Evolutionary conservation across 371 early-diverging fungal genomes (phyloP).

Genomic region (Dichotomocladium elegans): DNA sequence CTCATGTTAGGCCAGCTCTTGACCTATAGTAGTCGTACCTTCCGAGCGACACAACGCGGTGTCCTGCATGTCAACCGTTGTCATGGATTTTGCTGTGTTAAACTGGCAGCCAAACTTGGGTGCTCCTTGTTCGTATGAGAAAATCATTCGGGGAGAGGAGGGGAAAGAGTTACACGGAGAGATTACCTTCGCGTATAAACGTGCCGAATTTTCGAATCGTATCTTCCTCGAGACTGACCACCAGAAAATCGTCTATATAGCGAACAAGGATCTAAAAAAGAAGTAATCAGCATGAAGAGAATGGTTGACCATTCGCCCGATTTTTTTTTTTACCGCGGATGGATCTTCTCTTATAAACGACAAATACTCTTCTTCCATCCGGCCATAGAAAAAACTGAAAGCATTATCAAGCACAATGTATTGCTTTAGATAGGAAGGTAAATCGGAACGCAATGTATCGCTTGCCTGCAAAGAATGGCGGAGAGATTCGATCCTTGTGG

Average conservation of each 20-base stretch:
- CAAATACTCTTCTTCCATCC: slow-evolving; percentile 53
- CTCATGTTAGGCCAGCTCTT: neutral
- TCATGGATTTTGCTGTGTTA: neutral
- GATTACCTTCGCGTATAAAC: neutral
- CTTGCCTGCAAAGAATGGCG: slow-evolving; percentile 77
- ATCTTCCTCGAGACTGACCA: slow-evolving; percentile 63
- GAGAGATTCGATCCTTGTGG: slow-evolving; percentile 90
- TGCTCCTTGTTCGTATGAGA: neutral
- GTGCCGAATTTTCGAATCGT: slow-evolving; percentile 2
- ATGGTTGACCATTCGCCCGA: too few relatives aligned
- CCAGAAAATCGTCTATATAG: slow-evolving; percentile 82
- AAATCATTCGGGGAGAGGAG: neutral
- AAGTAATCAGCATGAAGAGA: neutral
- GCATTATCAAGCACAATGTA: slow-evolving; percentile 36
- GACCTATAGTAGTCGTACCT: neutral
- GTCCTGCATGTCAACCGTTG: neutral
- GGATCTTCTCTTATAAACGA: slow-evolving; percentile 12
- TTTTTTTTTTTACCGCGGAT: slow-evolving; percentile 20
- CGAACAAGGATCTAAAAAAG: slow-evolving; percentile 59
- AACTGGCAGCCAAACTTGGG: neutral
- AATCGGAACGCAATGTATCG: neutral
- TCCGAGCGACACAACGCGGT: neutral
- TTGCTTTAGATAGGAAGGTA: neutral
- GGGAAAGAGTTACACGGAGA: too few relatives aligned
- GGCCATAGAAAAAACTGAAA: slow-evolving; percentile 73